Evolutionary conservation across 768 basidiomycete genomes (phyloP).

Genomic region (Asterophora lycoperdoides): DNA sequence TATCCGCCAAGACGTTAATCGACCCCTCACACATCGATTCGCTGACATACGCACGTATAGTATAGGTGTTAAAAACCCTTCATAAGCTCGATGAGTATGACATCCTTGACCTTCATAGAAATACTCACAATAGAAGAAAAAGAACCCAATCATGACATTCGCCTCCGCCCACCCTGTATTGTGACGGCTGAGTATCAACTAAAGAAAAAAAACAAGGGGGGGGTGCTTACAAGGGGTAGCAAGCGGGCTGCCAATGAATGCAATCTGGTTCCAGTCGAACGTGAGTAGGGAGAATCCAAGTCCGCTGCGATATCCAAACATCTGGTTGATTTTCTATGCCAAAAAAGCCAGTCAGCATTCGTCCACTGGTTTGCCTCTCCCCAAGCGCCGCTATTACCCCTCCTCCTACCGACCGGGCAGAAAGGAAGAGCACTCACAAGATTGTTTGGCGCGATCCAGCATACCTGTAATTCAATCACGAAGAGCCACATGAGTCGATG

Average conservation of each 20-base stretch:
- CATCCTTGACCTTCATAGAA: too few relatives aligned
- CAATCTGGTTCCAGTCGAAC: slow-evolving; percentile 66
- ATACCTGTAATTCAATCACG: slow-evolving; percentile 36
- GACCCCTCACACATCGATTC: slow-evolving; percentile 1
- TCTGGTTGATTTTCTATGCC: slow-evolving; percentile 47
- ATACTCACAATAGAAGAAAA: slow-evolving; percentile 58
- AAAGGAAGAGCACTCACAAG: slow-evolving; percentile 44
- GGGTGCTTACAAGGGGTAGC: slow-evolving; percentile 42
- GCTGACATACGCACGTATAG: slow-evolving; percentile 32
- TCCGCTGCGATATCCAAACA: slow-evolving; percentile 54
- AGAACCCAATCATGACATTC: slow-evolving; percentile 58
- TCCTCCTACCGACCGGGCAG: too few relatives aligned
- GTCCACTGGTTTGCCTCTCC: too few relatives aligned
- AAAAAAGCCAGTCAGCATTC: too few relatives aligned
- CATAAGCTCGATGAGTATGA: background rate
- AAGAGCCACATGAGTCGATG: slow-evolving; percentile 10
- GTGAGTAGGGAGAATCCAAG: slow-evolving; percentile 50
- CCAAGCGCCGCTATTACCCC: too few relatives aligned
- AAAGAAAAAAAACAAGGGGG: background rate
- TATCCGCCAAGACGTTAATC: slow-evolving; percentile 15
- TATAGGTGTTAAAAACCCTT: slow-evolving; percentile 49
- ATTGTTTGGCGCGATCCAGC: slow-evolving; percentile 62
- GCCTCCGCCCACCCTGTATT: slow-evolving; percentile 68
- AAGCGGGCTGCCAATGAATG: slow-evolving; percentile 58
- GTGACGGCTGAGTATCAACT: slow-evolving; percentile 8